phyloP scores from a whole-genome alignment of 257 asterid species.

The Fraxinus cuspidata region DNA sequence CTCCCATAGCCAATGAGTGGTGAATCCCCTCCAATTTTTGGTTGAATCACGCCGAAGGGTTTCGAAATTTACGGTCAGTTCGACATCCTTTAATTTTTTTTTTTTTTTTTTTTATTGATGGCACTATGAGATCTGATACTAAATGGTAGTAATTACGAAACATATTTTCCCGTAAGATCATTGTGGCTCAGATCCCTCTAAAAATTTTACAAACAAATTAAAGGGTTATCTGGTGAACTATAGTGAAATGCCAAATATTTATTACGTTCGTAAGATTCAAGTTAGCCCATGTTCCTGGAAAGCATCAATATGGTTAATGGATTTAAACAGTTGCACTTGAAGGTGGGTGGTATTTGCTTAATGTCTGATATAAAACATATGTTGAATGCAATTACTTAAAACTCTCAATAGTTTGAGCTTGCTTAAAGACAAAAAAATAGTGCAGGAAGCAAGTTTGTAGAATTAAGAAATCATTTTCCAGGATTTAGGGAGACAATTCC shows the following conservation, averaged over 20 bases:
- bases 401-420: not conserved
- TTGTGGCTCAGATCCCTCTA: conserved; percentile 69
- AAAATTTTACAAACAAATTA: conserved; percentile 12
- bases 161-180: conserved; percentile 36
- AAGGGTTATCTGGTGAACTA: conserved; percentile 2
- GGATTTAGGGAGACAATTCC: not conserved
- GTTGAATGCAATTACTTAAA: not conserved
- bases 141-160: too few species aligned
- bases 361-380: not conserved
- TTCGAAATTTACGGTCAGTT: too few species aligned
- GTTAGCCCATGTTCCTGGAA: not conserved
- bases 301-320: not conserved
- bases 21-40: too few species aligned
- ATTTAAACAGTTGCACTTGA: not conserved
- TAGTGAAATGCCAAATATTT: conserved; percentile 6
- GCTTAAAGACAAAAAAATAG: not conserved
- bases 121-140: too few species aligned
- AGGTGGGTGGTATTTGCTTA: not conserved
- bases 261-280: not conserved
- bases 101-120: too few species aligned
- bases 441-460: not conserved
- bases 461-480: not conserved
- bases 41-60: too few species aligned
- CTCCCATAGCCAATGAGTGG: too few species aligned
- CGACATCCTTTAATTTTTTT: too few species aligned